A percentile compares a stretch with the other conserved stretches of the same genome.
phyloP scores from a whole-genome alignment of 2,329 filamentous ascomycete genomes.

The Myrmaecium sp. region DNA sequence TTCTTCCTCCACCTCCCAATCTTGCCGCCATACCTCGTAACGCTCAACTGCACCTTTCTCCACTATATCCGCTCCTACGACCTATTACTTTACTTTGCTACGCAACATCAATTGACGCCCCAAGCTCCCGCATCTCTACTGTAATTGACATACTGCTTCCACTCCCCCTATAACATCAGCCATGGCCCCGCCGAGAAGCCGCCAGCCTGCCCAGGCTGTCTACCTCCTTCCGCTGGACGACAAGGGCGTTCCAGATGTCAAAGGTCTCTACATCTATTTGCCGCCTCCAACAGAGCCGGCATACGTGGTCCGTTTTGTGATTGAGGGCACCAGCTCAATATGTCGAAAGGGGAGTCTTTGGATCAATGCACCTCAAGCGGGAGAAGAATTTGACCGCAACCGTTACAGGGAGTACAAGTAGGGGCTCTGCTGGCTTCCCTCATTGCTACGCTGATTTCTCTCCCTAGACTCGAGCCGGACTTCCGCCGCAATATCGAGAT shows the following conservation, averaged over 20 bases:
- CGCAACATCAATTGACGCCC: too few species aligned
- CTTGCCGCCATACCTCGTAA: too few species aligned
- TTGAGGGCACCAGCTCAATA: constrained; percentile 90
- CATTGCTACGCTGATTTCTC: neutral
- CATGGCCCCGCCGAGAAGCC: neutral
- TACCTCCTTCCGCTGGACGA: constrained; percentile 86
- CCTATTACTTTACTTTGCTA: too few species aligned
- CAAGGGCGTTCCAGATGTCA: constrained; percentile 76
- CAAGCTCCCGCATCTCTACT: too few species aligned
- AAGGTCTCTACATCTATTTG: constrained; percentile 82
- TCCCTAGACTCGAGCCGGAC: constrained; percentile 59
- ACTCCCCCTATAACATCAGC: too few species aligned
- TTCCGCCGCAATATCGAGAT: constrained; percentile 89
- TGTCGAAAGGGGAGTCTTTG: constrained; percentile 87
- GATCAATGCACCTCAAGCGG: constrained; percentile 81
- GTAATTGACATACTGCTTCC: too few species aligned
- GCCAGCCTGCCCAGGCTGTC: constrained; percentile 29
- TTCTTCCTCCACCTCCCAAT: too few species aligned
- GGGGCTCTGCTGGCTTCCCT: too few species aligned
- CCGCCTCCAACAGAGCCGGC: constrained; percentile 57
- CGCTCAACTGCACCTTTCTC: too few species aligned
- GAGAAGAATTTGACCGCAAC: constrained; percentile 57
- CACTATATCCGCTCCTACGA: too few species aligned
- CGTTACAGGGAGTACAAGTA: constrained; percentile 83
- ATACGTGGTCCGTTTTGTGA: constrained; percentile 70